phyloP scores from a whole-genome alignment of 441 rosid species.

The Sinapis alba region DNA sequence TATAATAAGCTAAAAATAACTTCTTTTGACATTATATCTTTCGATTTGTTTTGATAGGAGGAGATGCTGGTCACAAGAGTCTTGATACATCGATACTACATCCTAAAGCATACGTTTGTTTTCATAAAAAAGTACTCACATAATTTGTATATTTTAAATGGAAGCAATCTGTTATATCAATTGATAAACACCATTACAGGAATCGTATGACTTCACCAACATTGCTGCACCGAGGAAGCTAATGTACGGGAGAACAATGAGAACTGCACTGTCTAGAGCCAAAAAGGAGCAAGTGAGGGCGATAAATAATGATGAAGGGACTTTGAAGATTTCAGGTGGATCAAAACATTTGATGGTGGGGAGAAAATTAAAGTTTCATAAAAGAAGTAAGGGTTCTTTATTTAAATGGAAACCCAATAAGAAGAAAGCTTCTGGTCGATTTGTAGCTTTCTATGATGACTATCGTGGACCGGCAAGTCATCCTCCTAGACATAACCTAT shows the following conservation, averaged over 20 bases:
- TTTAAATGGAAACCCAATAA: slow-evolving; percentile 30
- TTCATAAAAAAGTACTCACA: not conserved
- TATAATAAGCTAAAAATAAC: not conserved
- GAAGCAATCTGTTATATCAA: not conserved
- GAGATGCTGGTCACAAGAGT: slow-evolving; percentile 22
- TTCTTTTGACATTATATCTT: not conserved
- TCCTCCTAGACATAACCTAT: not conserved
- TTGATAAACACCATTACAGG: not conserved
- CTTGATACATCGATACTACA: not conserved
- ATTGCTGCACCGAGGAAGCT: slow-evolving; percentile 24
- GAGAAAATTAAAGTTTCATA: slow-evolving; percentile 26
- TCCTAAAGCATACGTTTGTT: not conserved
- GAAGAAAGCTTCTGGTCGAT: slow-evolving; percentile 20
- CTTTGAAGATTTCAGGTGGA: not conserved
- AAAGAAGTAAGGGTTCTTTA: slow-evolving; percentile 30
- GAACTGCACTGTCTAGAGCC: not conserved
- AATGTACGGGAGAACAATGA: slow-evolving; percentile 13
- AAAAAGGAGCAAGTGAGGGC: not conserved
- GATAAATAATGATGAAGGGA: slow-evolving; percentile 5
- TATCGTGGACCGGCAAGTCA: slow-evolving; percentile 24
- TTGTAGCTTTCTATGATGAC: slow-evolving; percentile 31
- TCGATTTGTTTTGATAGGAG: slow-evolving; percentile 12
- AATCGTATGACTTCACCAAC: not conserved
- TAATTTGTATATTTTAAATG: not conserved
- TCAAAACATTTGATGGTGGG: slow-evolving; percentile 14